phyloP scores from a whole-genome alignment of 2,329 filamentous ascomycete species.

The Fusarium coicis region DNA sequence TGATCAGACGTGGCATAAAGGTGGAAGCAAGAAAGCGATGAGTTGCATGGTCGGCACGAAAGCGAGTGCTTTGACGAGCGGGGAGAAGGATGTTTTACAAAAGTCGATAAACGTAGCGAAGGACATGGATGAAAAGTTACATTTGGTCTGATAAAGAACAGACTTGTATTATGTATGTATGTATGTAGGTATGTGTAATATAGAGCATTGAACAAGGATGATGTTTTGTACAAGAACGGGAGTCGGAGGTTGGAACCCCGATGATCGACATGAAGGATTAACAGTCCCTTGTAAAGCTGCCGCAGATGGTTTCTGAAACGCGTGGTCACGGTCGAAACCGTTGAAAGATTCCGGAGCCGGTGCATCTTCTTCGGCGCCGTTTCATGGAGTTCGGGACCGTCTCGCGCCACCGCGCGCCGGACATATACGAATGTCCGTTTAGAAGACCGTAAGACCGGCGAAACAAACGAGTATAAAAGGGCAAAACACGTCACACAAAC shows the following conservation, averaged over 20 bases:
- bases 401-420: constrained; percentile 3
- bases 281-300: background rate
- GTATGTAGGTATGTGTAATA: background rate
- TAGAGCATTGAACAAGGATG: background rate
- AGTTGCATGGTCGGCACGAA: constrained; percentile 51
- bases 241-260: background rate
- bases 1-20: constrained; percentile 52
- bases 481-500: no score
- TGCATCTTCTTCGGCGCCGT: background rate
- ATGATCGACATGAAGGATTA: background rate
- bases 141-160: background rate
- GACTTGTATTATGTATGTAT: background rate
- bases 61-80: background rate
- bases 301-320: background rate
- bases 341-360: background rate
- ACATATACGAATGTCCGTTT: constrained; percentile 18
- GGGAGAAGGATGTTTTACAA: constrained; percentile 13
- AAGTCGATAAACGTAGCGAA: constrained; percentile 17
- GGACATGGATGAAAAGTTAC: constrained; percentile 21
- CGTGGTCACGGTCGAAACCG: background rate
- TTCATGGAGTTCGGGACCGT: background rate
- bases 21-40: constrained; percentile 46
- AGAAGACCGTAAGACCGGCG: constrained; percentile 10
- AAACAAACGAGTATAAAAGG: background rate
- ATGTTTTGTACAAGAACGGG: background rate